phyloP scores from a whole-genome alignment of 352 stramenopile genomes.

The Pythium oligandrum region DNA sequence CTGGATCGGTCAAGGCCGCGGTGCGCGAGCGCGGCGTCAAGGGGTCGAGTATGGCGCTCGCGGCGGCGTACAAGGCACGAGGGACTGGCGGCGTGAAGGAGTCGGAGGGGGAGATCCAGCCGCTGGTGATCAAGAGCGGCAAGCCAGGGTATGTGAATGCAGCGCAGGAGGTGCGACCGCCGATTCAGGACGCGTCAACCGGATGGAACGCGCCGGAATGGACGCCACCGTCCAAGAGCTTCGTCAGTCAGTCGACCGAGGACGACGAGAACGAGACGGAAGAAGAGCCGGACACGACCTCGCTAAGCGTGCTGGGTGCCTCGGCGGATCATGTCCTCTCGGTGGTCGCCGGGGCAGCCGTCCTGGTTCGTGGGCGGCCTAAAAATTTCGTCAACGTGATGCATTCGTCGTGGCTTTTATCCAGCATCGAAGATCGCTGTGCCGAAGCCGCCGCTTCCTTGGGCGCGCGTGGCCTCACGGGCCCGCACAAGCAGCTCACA shows the following conservation, averaged over 20 bases:
- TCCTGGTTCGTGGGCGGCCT: conserved; percentile 5
- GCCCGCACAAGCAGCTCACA: conserved; percentile 16
- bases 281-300: not conserved
- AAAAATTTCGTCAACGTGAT: conserved; percentile 72
- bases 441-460: conserved; percentile 30
- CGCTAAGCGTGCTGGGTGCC: not conserved
- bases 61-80: conserved; percentile 34
- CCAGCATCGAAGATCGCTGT: conserved; percentile 64
- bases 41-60: conserved; percentile 59
- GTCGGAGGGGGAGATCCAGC: not conserved
- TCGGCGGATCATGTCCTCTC: not conserved
- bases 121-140: conserved; percentile 3
- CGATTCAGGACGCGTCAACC: conserved; percentile 11
- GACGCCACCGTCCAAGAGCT: conserved; percentile 7
- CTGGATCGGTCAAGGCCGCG: conserved; percentile 18
- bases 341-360: not conserved
- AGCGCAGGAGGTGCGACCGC: conserved; percentile 4
- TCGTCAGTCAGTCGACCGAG: not conserved
- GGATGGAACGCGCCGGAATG: conserved; percentile 12
- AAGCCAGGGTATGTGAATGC: not conserved
- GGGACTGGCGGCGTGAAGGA: not conserved
- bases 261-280: conserved; percentile 1
- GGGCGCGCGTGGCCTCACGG: conserved; percentile 12
- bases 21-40: conserved; percentile 29
- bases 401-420: conserved; percentile 63